Percentiles rank a stretch among this genome's conserved stretches.
phyloP scores from a whole-genome alignment of 2,329 filamentous ascomycete species.

The Aspergillus unguis region DNA sequence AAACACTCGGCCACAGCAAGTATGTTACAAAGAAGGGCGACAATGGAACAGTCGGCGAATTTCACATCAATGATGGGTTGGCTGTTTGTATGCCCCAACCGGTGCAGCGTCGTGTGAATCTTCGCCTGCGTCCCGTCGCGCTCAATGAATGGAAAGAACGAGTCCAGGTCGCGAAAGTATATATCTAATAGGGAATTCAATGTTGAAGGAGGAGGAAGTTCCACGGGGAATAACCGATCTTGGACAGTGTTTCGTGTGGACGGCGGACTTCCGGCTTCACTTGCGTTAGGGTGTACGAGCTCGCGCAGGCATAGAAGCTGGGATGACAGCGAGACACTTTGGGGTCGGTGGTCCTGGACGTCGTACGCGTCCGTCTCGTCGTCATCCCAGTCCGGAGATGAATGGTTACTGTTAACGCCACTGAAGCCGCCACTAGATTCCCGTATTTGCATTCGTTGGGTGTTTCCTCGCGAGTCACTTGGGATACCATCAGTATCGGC shows the following conservation, averaged over 20 bases:
- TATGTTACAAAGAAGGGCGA: not conserved
- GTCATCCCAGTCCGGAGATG: not conserved
- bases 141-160: not conserved
- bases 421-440: not conserved
- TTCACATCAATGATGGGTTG: not conserved
- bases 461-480: not conserved
- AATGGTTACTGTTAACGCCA: not conserved
- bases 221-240: not conserved
- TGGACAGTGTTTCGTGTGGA: not conserved
- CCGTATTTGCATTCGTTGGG: not conserved
- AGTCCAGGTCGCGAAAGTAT: not conserved
- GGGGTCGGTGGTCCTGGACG: not conserved
- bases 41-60: not conserved
- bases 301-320: not conserved
- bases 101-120: not conserved
- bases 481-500: not conserved
- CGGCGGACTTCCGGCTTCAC: not conserved
- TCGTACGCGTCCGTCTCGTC: not conserved
- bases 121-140: not conserved
- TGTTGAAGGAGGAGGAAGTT: not conserved
- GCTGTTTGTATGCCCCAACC: not conserved
- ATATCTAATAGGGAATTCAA: not conserved
- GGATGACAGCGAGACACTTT: not conserved
- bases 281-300: not conserved
- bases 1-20: not conserved